Evolutionary conservation across 768 basidiomycete genomes (phyloP).

Genomic region (Hygrocybe punicea): DNA sequence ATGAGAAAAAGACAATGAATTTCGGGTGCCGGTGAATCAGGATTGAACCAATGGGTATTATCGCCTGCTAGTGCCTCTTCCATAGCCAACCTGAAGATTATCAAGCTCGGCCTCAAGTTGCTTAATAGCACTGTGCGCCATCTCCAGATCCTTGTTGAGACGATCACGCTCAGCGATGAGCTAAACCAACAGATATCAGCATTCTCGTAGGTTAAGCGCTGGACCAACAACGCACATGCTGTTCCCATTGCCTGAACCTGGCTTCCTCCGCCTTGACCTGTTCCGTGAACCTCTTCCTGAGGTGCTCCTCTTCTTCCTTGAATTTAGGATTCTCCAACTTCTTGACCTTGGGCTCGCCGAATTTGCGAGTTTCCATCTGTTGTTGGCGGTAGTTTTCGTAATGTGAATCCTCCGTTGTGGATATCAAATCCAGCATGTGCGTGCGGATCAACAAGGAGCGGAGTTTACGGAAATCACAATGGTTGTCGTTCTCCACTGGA

Average conservation of each 20-base stretch:
- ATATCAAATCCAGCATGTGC: slow-evolving; percentile 97
- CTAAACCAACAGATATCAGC: slow-evolving; percentile 40
- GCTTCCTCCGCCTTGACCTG: slow-evolving; percentile 99
- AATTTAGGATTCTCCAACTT: slow-evolving; percentile 99
- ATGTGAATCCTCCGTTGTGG: slow-evolving; percentile 91
- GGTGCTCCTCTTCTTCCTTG: slow-evolving; percentile 97
- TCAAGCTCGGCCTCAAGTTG: slow-evolving; percentile 86
- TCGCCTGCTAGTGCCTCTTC: slow-evolving; percentile 60
- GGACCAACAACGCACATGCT: slow-evolving; percentile 65
- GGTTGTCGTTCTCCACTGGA: slow-evolving; percentile 95
- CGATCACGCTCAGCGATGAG: slow-evolving; percentile 98
- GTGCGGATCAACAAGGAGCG: slow-evolving; percentile 94
- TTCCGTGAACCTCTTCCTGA: slow-evolving; percentile 97
- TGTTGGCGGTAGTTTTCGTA: slow-evolving; percentile 98
- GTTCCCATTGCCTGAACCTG: slow-evolving; percentile 98
- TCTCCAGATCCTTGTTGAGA: slow-evolving; percentile 97
- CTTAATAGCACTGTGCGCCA: slow-evolving; percentile 90
- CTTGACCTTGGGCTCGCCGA: slow-evolving; percentile 97
- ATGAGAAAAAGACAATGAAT: not conserved
- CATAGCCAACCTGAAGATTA: slow-evolving; percentile 82
- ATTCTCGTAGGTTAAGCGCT: slow-evolving; percentile 3
- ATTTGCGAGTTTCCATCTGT: slow-evolving; percentile 99
- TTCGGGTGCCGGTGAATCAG: not conserved
- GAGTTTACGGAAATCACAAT: slow-evolving; percentile 98
- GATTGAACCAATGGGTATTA: slow-evolving; percentile 26